Base-by-base conservation (phyloP, 2,329 filamentous ascomycete genomes). In the Colletotrichum agaves region DNA sequence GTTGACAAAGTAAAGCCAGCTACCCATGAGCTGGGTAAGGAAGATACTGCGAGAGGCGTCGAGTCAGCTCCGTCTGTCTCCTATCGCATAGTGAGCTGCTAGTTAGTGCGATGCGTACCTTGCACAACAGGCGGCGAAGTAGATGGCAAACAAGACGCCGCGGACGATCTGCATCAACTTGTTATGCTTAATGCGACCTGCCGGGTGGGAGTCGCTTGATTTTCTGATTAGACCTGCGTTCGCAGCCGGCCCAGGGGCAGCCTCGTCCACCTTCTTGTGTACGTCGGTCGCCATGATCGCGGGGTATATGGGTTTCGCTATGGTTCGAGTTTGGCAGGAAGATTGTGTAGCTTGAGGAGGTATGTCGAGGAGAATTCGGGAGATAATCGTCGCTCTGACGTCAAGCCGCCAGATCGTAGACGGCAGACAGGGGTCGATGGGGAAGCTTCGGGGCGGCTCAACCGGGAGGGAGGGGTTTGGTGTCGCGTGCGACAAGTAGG, bases 1-100 rank as follows among this genome's bases (percentile, higher is more conserved):
- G 76, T 93, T 91, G 74, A 93, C 82, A 69, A 90, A 85, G 76
- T 96, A 96, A 53, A 97, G 79, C 2, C 93, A 93, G 0, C 88
- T 80, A 37, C 93, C 93, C 65, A 97, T 81, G 70, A 94, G 84
- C 75, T 97, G 93, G 6, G 93, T 93, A 17, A 87, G 77, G 72
- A 88, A 87, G 74, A 92, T 88, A 15, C 89, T 91, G 71, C 12
- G 68, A 21, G 63, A n/a, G 46, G 12, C 19, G 49, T 39, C 6
- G 17, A 5, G 56, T 67, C 12, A 67, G 67, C 41, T 47, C 2
- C 10, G 19, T 27, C 12, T 10, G 21, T 47, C 17, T 4, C 6
- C 10, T 1, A 17, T 50, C 31, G 37, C 41, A 44, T 15, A 3
- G 3, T 3, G 19, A 10, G 13, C 3, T 21, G 33, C 23, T 13